These are phyloP conservation scores for Paramecium pentaurelia DNA, from an alignment of 73 alveolate genomes.

Conservation along the genomic window DNA sequence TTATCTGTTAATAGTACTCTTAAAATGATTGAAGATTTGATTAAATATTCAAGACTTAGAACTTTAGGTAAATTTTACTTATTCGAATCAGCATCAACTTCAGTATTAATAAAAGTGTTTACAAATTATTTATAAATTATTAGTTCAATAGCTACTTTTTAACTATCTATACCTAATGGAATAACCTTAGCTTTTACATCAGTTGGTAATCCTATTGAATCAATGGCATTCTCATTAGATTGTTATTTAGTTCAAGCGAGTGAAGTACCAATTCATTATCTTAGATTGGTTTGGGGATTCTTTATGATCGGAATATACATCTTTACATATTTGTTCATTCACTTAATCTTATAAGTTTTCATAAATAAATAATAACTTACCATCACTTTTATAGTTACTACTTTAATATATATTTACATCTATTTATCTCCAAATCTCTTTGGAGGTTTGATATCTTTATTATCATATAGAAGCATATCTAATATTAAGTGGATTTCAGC, in stretches of 20 bases:
- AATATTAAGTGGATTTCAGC: not conserved
- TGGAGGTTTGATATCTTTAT: not conserved
- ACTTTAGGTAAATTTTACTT: not conserved
- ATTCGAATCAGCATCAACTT: not conserved
- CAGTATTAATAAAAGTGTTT: not conserved
- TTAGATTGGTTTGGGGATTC: not conserved
- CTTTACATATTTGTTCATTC: not conserved
- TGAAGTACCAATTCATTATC: not conserved
- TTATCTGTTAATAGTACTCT: not conserved
- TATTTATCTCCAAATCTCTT: not conserved
- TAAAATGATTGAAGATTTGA: not conserved
- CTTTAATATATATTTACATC: not conserved
- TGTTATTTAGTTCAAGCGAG: not conserved
- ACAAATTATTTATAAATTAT: not conserved
- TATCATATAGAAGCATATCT: not conserved
- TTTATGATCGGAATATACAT: not conserved
- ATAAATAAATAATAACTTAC: not conserved
- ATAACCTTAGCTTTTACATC: not conserved
- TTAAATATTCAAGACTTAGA: not conserved
- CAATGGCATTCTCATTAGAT: not conserved
- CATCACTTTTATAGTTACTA: not conserved
- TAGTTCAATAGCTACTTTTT: not conserved
- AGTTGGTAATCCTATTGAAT: not conserved
- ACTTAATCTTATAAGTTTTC: not conserved
- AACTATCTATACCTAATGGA: not conserved